Conservation (phyloP, 805 yeast genomes). For the Ogataea polymorpha region DNA sequence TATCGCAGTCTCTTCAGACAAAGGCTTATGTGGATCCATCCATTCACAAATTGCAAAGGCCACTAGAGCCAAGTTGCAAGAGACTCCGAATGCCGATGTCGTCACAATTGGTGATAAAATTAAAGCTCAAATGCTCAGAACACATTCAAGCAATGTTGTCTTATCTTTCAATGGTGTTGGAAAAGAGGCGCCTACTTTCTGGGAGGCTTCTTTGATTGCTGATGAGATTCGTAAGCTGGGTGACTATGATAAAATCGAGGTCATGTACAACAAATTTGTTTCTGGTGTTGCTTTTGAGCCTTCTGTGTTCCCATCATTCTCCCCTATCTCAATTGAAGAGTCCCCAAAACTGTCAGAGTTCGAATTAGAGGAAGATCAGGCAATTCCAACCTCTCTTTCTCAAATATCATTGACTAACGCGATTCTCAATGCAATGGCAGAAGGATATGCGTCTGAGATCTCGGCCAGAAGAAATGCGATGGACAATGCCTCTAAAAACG, state of each 20-base stretch:
- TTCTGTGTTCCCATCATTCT: slow-evolving; percentile 59
- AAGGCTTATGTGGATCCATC: slow-evolving; percentile 98
- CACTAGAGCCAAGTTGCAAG: slow-evolving; percentile 65
- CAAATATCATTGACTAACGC: slow-evolving; percentile 91
- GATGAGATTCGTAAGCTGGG: slow-evolving; percentile 73
- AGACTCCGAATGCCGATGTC: slow-evolving; percentile 67
- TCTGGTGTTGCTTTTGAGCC: slow-evolving; percentile 92
- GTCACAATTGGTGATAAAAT: slow-evolving; percentile 94
- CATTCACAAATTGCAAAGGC: slow-evolving; percentile 93
- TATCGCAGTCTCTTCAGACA: slow-evolving; percentile 90
- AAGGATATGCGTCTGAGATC: slow-evolving; percentile 97
- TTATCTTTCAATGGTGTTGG: slow-evolving; percentile 89
- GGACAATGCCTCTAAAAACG: slow-evolving; percentile 99
- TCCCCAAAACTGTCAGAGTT: slow-evolving; percentile 85
- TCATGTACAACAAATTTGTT: slow-evolving; percentile 83
- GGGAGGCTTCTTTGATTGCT: slow-evolving; percentile 84
- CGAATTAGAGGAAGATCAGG: slow-evolving; percentile 70
- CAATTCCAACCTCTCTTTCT: slow-evolving; percentile 63
- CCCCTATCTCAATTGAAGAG: slow-evolving; percentile 67
- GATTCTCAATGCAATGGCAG: slow-evolving; percentile 87
- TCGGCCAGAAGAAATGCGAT: slow-evolving; percentile 99
- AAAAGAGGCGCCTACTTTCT: slow-evolving; percentile 93
- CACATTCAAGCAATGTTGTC: slow-evolving; percentile 64
- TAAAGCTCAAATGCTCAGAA: slow-evolving; percentile 84
- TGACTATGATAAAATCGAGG: slow-evolving; percentile 72